Conservation (phyloP, 2,329 filamentous ascomycete species). For the Dissoconium aciculare region DNA sequence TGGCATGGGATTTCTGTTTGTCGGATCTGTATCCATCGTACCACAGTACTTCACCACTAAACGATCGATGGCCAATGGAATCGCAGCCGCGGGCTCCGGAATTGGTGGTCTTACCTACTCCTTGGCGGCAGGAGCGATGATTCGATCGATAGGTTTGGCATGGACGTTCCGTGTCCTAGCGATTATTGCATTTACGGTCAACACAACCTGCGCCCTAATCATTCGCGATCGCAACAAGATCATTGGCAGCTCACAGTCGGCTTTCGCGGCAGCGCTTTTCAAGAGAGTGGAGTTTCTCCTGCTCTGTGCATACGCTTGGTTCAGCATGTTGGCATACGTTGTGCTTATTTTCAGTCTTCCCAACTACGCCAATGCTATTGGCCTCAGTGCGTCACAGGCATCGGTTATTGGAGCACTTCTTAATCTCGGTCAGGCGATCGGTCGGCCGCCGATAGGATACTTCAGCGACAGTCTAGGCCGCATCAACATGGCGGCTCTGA, state of each 20-base stretch:
- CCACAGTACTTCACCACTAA: slow-evolving; percentile 60
- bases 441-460: slow-evolving; percentile 56
- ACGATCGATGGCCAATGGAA: slow-evolving; percentile 54
- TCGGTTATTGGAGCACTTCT: slow-evolving; percentile 58
- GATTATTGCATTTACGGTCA: slow-evolving; percentile 49
- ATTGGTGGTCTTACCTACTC: slow-evolving; percentile 60
- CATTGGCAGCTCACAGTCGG: slow-evolving; percentile 50
- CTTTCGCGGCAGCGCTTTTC: slow-evolving; percentile 52
- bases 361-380: slow-evolving; percentile 55
- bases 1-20: slow-evolving; percentile 65
- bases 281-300: slow-evolving; percentile 47
- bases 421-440: slow-evolving; percentile 52
- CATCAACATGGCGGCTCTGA: slow-evolving; percentile 26
- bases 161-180: slow-evolving; percentile 56
- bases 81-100: slow-evolving; percentile 54
- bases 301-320: slow-evolving; percentile 51
- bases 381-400: slow-evolving; percentile 51
- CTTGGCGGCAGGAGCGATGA: slow-evolving; percentile 53
- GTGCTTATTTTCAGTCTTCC: slow-evolving; percentile 64
- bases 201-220: slow-evolving; percentile 47
- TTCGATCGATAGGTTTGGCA: slow-evolving; percentile 44
- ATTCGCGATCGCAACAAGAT: slow-evolving; percentile 57
- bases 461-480: slow-evolving; percentile 58
- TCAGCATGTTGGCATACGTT: slow-evolving; percentile 59
- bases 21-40: slow-evolving; percentile 50